phyloP scores from a whole-genome alignment of 148 eudicot genomes.

The Camellia sinensis region DNA sequence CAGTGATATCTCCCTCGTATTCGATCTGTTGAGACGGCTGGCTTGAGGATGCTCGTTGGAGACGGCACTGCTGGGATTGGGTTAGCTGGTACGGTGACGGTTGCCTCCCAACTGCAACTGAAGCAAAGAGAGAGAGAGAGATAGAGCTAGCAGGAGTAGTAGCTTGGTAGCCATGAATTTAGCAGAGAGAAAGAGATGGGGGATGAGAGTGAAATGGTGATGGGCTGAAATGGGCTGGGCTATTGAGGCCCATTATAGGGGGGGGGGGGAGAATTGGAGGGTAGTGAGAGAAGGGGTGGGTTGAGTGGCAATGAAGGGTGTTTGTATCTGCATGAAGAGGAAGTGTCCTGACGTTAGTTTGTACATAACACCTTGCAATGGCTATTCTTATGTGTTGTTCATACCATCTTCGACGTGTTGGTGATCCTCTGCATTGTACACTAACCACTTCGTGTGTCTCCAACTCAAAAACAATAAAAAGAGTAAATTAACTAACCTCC shows the following conservation, averaged over 20 bases:
- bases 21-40: slow-evolving; percentile 48
- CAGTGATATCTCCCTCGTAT: slow-evolving; percentile 57
- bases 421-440: neutral
- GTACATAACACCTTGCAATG: slow-evolving; percentile 18
- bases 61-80: slow-evolving; percentile 51
- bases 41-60: slow-evolving; percentile 32
- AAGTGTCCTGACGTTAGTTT: neutral
- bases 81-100: slow-evolving; percentile 14
- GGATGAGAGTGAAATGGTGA: neutral
- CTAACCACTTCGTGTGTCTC: neutral
- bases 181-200: neutral
- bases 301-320: slow-evolving; percentile 15
- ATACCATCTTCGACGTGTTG: neutral
- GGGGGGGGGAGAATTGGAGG: neutral
- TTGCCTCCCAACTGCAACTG: slow-evolving; percentile 11
- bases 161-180: slow-evolving; percentile 11
- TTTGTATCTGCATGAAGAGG: slow-evolving; percentile 10
- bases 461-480: neutral
- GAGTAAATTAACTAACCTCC: no score
- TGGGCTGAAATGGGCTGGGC: neutral
- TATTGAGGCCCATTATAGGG: slow-evolving; percentile 12
- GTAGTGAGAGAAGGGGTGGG: neutral
- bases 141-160: slow-evolving; percentile 14
- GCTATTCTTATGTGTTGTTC: slow-evolving; percentile 13
- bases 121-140: slow-evolving; percentile 25